These are phyloP conservation scores for Quercus tomentella DNA, from an alignment of 331 rosid species.

Conservation along the genomic window DNA sequence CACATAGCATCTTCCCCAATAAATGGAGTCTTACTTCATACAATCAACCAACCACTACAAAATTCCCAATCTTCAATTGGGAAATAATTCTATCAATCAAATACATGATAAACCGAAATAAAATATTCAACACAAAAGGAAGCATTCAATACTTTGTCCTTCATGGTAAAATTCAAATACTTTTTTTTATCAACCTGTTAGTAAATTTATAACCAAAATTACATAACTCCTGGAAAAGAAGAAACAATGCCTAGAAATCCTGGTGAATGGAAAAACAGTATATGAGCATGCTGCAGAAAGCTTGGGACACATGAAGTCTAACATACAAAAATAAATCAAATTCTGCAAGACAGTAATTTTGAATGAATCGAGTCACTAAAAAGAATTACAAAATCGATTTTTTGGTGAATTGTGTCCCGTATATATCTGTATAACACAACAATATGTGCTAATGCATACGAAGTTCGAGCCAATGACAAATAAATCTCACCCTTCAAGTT, in stretches of 20 bases:
- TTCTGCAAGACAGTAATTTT: not conserved
- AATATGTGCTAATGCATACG: slow-evolving; percentile 31
- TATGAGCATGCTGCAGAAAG: slow-evolving; percentile 2
- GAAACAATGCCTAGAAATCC: not conserved
- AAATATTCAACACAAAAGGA: not conserved
- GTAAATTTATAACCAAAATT: not conserved
- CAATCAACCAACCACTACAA: too few species aligned
- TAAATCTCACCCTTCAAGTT: slow-evolving; percentile 44
- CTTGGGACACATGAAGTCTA: not conserved
- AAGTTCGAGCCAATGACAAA: slow-evolving; percentile 32
- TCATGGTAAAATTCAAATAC: not conserved
- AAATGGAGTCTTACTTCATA: too few species aligned
- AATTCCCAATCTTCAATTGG: too few species aligned
- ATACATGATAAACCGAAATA: not conserved
- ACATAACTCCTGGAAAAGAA: not conserved
- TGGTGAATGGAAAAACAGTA: not conserved
- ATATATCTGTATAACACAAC: slow-evolving; percentile 48
- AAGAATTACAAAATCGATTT: slow-evolving; percentile 38
- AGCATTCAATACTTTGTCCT: not conserved
- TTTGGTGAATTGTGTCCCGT: slow-evolving; percentile 21
- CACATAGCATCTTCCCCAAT: too few species aligned
- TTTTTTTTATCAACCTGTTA: not conserved
- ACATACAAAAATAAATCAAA: slow-evolving; percentile 9
- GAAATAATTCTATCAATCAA: too few species aligned
- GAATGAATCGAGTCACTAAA: slow-evolving; percentile 29